A percentile compares a stretch with the other conserved stretches of the same genome.
Evolutionary conservation across 441 rosid genomes (phyloP).

Genomic region (Biscutella laevigata): DNA sequence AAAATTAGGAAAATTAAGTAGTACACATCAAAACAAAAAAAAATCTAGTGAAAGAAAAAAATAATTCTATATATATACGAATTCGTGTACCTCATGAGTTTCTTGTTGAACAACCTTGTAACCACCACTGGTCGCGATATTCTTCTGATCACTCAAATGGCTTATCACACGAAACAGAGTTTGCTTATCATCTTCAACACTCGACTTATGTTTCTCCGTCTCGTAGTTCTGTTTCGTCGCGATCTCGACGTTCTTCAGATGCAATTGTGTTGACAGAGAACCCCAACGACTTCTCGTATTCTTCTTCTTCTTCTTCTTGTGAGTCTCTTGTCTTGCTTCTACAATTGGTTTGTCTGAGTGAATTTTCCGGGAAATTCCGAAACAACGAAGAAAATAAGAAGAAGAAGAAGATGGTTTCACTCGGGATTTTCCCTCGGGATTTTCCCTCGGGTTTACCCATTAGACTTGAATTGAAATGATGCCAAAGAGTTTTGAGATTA

Average conservation of each 20-base stretch:
- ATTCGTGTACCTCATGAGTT: constrained; percentile 6
- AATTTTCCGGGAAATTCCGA: constrained; percentile 28
- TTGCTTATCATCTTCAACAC: constrained; percentile 9
- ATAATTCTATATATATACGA: too few species aligned
- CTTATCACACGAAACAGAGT: neutral
- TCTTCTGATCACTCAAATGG: neutral
- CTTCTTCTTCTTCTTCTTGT: neutral
- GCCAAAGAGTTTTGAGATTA: too few species aligned
- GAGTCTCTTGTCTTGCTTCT: constrained; percentile 2
- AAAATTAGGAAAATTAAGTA: too few species aligned
- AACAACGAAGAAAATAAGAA: constrained; percentile 28
- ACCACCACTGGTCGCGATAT: neutral
- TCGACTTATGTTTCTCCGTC: constrained; percentile 1
- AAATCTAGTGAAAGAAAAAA: neutral
- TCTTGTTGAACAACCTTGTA: neutral
- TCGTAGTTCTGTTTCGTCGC: constrained; percentile 18
- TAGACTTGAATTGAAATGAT: constrained; percentile 17
- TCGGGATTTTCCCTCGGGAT: constrained; percentile 9
- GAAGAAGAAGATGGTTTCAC: constrained; percentile 3
- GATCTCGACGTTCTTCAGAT: constrained; percentile 15
- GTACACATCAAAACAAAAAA: too few species aligned
- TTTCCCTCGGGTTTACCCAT: constrained; percentile 28
- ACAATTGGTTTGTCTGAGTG: neutral
- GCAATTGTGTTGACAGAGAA: constrained; percentile 5
- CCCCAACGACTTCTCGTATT: constrained; percentile 7